Evolutionary conservation across 1,139 yeast species (phyloP).

Genomic region (Suhomyces kunorum): DNA sequence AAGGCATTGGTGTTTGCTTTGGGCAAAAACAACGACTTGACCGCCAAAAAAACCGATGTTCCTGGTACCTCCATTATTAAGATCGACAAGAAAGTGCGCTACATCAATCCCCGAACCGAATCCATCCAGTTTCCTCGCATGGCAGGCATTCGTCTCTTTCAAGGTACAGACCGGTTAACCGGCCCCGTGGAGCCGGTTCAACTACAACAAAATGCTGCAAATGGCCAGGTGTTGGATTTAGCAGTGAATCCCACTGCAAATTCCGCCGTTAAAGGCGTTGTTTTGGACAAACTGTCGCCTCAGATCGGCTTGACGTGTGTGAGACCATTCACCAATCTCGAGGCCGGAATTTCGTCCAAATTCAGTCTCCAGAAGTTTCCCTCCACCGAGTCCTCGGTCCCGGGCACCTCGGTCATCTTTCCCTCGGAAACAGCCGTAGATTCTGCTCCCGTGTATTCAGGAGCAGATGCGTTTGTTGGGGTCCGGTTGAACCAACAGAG

Average conservation of each 20-base stretch:
- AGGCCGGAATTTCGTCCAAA: constrained; percentile 14
- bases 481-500: constrained; percentile 9
- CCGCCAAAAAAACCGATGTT: constrained; percentile 15
- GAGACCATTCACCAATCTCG: constrained; percentile 14
- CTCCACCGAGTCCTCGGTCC: constrained; percentile 6
- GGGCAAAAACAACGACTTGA: constrained; percentile 18
- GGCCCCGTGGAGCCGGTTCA: constrained; percentile 1
- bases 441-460: not conserved
- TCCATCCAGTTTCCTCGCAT: constrained; percentile 12
- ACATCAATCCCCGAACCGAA: constrained; percentile 13
- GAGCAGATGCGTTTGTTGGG: not conserved
- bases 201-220: not conserved
- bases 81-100: constrained; percentile 9
- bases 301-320: constrained; percentile 9
- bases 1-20: constrained; percentile 18
- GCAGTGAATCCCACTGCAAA: not conserved
- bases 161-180: not conserved
- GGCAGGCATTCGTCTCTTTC: constrained; percentile 12
- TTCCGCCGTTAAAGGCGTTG: not conserved
- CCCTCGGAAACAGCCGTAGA: constrained; percentile 5
- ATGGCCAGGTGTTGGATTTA: constrained; percentile 7
- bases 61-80: constrained; percentile 21
- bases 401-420: constrained; percentile 15
- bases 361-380: constrained; percentile 12
- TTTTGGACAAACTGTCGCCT: not conserved